Conservation (phyloP, 805 yeast genomes). For the Blastobotrys americana region DNA sequence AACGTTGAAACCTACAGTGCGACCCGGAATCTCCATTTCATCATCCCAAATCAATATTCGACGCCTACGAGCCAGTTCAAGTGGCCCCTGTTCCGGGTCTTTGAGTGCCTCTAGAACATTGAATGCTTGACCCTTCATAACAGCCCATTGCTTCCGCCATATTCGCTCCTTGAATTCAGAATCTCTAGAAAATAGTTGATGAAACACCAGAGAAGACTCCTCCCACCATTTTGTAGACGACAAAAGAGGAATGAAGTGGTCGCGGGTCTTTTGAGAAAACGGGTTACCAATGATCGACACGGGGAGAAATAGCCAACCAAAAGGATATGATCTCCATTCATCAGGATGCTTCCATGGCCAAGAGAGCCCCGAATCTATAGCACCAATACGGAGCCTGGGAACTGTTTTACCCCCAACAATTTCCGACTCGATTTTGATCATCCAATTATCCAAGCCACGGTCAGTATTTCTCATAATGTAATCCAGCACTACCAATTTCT, state of each 20-base stretch:
- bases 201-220: constrained; percentile 41
- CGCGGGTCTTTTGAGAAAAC: constrained; percentile 47
- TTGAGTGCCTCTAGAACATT: constrained; percentile 63
- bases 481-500: constrained; percentile 62
- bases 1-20: constrained; percentile 34
- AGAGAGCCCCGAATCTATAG: constrained; percentile 67
- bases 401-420: constrained; percentile 16
- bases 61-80: constrained; percentile 55
- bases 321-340: constrained; percentile 74
- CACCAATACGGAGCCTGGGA: constrained; percentile 51
- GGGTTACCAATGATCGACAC: constrained; percentile 58
- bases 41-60: constrained; percentile 55
- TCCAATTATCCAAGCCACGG: constrained; percentile 71
- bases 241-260: constrained; percentile 49
- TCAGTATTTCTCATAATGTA: constrained; percentile 71
- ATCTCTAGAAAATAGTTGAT: constrained; percentile 47
- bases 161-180: constrained; percentile 55
- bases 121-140: constrained; percentile 71
- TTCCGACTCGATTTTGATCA: constrained; percentile 52
- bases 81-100: constrained; percentile 52
- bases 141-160: constrained; percentile 64
- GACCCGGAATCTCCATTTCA: constrained; percentile 49
- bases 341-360: constrained; percentile 81
- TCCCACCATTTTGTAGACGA: constrained; percentile 70
- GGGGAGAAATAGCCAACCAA: constrained; percentile 70